Evolutionary conservation across 371 early-diverging fungal species (phyloP).

Genomic region (Mortierella polycephala): DNA sequence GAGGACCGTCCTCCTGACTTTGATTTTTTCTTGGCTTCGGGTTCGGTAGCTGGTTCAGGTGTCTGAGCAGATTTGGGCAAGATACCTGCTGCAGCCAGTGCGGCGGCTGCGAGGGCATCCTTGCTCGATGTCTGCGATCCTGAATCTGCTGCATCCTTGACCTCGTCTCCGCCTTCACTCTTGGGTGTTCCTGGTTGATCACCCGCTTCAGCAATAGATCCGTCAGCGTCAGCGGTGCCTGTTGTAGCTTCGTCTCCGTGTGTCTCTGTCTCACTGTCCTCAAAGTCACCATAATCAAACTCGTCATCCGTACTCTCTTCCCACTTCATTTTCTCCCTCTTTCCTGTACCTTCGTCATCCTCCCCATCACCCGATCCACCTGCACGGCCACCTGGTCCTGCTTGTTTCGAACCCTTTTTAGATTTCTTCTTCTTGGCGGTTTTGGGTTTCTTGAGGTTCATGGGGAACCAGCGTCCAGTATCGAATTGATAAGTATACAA

Average conservation of each 20-base stretch:
- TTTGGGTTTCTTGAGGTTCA: slow-evolving; percentile 54
- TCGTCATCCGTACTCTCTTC: slow-evolving; percentile 54
- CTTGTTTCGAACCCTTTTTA: slow-evolving; percentile 37
- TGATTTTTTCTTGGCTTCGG: slow-evolving; percentile 12
- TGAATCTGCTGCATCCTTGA: neutral
- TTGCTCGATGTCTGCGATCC: slow-evolving; percentile 10
- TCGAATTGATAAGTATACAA: slow-evolving; percentile 60
- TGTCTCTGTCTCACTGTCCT: slow-evolving; percentile 36
- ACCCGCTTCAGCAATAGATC: slow-evolving; percentile 9
- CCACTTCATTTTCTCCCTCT: slow-evolving; percentile 54
- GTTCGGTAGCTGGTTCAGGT: slow-evolving; percentile 11
- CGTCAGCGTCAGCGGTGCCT: neutral
- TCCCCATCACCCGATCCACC: slow-evolving; percentile 13
- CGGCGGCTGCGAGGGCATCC: slow-evolving; percentile 48
- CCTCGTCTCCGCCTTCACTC: slow-evolving; percentile 8
- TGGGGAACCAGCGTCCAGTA: slow-evolving; percentile 56
- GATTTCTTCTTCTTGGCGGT: slow-evolving; percentile 52
- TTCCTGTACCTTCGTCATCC: slow-evolving; percentile 32
- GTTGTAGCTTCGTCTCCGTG: slow-evolving; percentile 1
- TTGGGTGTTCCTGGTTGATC: slow-evolving; percentile 2
- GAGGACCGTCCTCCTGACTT: slow-evolving; percentile 11
- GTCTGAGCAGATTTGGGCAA: slow-evolving; percentile 32
- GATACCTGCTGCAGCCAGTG: slow-evolving; percentile 50
- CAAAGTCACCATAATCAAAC: slow-evolving; percentile 55
- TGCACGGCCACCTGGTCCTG: slow-evolving; percentile 7